phyloP scores from a whole-genome alignment of 345 rosid species.

The Melastoma malabathricum region DNA sequence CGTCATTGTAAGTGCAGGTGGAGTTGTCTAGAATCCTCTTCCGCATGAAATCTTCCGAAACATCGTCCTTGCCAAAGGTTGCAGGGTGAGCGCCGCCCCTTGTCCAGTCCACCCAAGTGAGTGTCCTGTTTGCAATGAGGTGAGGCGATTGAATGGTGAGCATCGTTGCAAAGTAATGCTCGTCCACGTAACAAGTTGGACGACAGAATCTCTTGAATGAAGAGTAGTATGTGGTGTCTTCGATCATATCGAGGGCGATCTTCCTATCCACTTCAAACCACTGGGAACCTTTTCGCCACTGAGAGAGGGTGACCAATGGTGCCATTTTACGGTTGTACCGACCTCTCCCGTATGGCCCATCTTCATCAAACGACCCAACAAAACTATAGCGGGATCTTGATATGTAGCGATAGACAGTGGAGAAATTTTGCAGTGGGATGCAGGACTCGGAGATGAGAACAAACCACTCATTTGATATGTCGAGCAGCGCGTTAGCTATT shows the following conservation, averaged over 20 bases:
- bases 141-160: slow-evolving; percentile 40
- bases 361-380: slow-evolving; percentile 69
- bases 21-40: slow-evolving; percentile 25
- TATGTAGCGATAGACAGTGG: slow-evolving; percentile 46
- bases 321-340: slow-evolving; percentile 46
- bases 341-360: slow-evolving; percentile 71
- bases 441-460: slow-evolving; percentile 79
- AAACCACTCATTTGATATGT: slow-evolving; percentile 82
- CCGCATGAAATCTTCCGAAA: slow-evolving; percentile 40
- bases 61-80: slow-evolving; percentile 48
- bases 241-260: slow-evolving; percentile 50
- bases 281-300: slow-evolving; percentile 96
- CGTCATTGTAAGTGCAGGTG: slow-evolving; percentile 44
- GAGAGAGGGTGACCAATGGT: slow-evolving; percentile 53
- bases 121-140: slow-evolving; percentile 57
- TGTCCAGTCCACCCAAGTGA: slow-evolving; percentile 89
- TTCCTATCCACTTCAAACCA: slow-evolving; percentile 72
- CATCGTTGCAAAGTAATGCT: slow-evolving; percentile 92
- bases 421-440: slow-evolving; percentile 69
- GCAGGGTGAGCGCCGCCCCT: slow-evolving; percentile 94
- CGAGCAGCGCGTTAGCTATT: slow-evolving; percentile 76
- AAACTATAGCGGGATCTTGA: slow-evolving; percentile 54
- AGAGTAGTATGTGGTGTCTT: slow-evolving; percentile 57
- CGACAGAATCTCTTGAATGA: slow-evolving; percentile 60
- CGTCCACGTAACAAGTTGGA: slow-evolving; percentile 74